Conservation (phyloP, 108 stramenopile species). For the Cyclostephanos invisitatus region DNA sequence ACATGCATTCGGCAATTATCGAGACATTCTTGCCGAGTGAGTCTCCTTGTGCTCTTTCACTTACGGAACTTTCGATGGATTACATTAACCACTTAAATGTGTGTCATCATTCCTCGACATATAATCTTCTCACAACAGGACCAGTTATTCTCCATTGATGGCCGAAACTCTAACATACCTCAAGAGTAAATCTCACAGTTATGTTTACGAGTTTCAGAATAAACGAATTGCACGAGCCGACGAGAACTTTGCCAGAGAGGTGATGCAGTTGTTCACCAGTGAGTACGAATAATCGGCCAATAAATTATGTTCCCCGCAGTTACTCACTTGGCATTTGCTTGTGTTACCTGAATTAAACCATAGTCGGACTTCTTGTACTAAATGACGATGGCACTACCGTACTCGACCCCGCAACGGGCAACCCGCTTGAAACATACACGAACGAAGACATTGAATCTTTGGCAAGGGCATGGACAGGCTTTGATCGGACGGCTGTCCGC, state of each 20-base stretch:
- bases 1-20: conserved; percentile 78
- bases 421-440: conserved; percentile 55
- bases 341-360: conserved; percentile 48
- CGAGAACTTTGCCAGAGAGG: conserved; percentile 42
- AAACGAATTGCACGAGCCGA: conserved; percentile 22
- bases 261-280: conserved; percentile 37
- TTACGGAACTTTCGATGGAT: neutral
- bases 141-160: conserved; percentile 55
- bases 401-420: conserved; percentile 37
- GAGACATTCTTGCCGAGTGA: conserved; percentile 66
- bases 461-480: conserved; percentile 73
- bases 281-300: neutral
- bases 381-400: conserved; percentile 65
- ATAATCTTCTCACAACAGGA: neutral
- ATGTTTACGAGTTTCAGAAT: conserved; percentile 34
- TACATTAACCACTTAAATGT: neutral
- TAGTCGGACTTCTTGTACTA: conserved; percentile 61
- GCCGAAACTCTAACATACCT: conserved; percentile 55
- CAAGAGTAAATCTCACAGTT: conserved; percentile 42
- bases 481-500: conserved; percentile 35
- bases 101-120: neutral
- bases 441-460: conserved; percentile 74
- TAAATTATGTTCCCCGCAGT: neutral
- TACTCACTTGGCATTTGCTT: neutral
- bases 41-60: conserved; percentile 3